Evolutionary conservation across 805 yeast species (phyloP), one percentile per base, ranked within the genome.

Genomic region (Pichia membranifaciens): DNA sequence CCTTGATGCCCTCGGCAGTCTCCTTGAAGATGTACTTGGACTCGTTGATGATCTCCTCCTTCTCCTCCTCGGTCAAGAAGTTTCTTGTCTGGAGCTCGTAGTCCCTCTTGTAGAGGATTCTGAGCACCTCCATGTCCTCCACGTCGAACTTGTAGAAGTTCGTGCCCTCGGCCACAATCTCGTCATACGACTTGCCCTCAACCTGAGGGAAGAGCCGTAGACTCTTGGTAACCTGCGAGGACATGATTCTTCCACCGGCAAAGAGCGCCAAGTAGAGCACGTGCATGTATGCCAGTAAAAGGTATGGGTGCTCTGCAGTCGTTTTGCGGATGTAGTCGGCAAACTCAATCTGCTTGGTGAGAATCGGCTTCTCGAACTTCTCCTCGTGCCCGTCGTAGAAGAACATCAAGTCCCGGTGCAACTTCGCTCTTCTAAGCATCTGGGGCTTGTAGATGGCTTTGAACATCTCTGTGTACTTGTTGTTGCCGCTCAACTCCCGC

Each of bases 181-280:
- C 87, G 42, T 75, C 82, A 45, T 78, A 79, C n/a, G 77, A 63
- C 54, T 79, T 70, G 23, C 87, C 87, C 46, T 77, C 77, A 41
- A 82, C 76, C 55, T 82, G 81, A 9, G 95, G 95, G 73, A 85
- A 84, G 47, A 86, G 65, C 2, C 89, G 87, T 5, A 82, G 68
- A 21, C 88, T 82, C 57, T 75, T 78, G 43, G 81, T 70, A 25
- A 87, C 65, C 16, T 81, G 76, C 0, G 89, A 80, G 50, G 82
- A 70, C 78, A 87, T 74, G 31, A 87, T 71, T 52, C 81, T 72
- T 16, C 95, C 95, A 43, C 96, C 96, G 2, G 95, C 95, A 68
- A 87, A 87, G 43, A 87, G 73, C 0, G 93, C 95, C 59, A 87
- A 68, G 65, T 87, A 87, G 79, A 87, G 74, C 41, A 85, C 93